Conservation (phyloP, 495 filamentous ascomycete genomes). For the Pyrenopolyporus hunteri region DNA sequence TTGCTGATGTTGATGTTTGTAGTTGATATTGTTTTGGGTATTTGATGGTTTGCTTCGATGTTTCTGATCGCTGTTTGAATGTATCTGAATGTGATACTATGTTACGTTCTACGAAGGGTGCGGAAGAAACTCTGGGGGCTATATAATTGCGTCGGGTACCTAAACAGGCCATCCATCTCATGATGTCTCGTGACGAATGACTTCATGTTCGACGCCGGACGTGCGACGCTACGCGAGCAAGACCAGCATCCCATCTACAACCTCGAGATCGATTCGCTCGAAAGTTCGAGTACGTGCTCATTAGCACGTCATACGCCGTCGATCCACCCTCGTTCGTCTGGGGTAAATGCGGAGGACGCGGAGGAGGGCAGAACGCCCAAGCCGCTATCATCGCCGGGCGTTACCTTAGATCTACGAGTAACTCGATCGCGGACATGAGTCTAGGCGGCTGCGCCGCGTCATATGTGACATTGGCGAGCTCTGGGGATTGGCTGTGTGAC, state of each 20-base stretch:
- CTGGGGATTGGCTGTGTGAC: constrained; percentile 15
- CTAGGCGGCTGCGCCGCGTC: constrained; percentile 9
- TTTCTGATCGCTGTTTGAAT: constrained; percentile 4
- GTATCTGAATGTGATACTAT: not conserved
- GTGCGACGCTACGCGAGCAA: constrained; percentile 24
- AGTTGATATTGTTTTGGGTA: constrained; percentile 11
- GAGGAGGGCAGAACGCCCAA: constrained; percentile 8
- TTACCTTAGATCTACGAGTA: constrained; percentile 24
- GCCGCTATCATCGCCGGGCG: constrained; percentile 12
- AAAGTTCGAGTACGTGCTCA: constrained; percentile 33
- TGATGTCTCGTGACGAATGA: constrained; percentile 33
- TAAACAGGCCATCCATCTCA: constrained; percentile 12
- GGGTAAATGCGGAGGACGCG: constrained; percentile 34
- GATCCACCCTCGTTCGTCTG: constrained; percentile 37
- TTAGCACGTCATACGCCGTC: constrained; percentile 34
- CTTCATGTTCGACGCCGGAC: constrained; percentile 32
- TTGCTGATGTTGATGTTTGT: no score
- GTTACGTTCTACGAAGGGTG: not conserved
- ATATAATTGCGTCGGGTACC: constrained; percentile 22
- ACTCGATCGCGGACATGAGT: constrained; percentile 9
- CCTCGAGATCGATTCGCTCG: constrained; percentile 28
- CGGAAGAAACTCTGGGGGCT: constrained; percentile 12
- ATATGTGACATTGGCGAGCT: constrained; percentile 24
- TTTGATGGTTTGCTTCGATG: not conserved
- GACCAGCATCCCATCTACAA: constrained; percentile 24